Evolutionary conservation across 2,329 filamentous ascomycete species (phyloP).

Genomic region (Paecilomyces dactylethromorphus): DNA sequence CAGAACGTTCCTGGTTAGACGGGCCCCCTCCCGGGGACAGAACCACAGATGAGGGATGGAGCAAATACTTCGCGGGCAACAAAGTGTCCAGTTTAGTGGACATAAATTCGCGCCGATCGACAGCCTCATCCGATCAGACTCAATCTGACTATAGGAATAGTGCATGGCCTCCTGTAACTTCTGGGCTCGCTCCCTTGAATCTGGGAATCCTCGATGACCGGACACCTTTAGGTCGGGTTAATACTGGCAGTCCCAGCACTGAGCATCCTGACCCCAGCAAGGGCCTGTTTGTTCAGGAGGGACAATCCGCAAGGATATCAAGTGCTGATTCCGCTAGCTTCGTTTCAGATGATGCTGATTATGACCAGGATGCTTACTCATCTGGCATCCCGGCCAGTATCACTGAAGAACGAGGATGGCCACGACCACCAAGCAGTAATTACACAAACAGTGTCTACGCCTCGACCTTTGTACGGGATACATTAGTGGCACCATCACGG

Average conservation of each 20-base stretch:
- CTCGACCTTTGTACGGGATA: constrained; percentile 17
- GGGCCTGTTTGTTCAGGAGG: constrained; percentile 29
- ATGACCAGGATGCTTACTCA: constrained; percentile 19
- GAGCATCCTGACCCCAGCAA: constrained; percentile 22
- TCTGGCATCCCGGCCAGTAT: constrained; percentile 21
- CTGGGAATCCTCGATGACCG: constrained; percentile 31
- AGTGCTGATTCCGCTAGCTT: constrained; percentile 36
- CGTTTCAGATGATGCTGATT: constrained; percentile 27
- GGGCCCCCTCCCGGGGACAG: constrained; percentile 27
- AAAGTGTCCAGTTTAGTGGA: constrained; percentile 17
- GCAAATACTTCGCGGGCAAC: constrained; percentile 41
- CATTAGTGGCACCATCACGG: constrained; percentile 10
- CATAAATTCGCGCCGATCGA: constrained; percentile 18
- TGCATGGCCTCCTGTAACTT: constrained; percentile 32
- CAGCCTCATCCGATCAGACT: constrained; percentile 18
- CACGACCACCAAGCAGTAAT: constrained; percentile 25
- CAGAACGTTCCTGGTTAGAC: constrained; percentile 10
- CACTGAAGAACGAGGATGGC: constrained; percentile 13
- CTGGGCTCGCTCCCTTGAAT: constrained; percentile 26
- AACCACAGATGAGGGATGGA: constrained; percentile 43
- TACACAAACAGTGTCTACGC: constrained; percentile 34
- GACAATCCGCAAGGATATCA: constrained; percentile 38
- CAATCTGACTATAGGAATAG: constrained; percentile 32
- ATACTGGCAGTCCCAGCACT: constrained; percentile 38
- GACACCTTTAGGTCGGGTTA: constrained; percentile 32